Evolutionary conservation across 2,329 filamentous ascomycete genomes (phyloP), one percentile per base, ranked within the genome.

Genomic region (Fusarium pseudonygamai): DNA sequence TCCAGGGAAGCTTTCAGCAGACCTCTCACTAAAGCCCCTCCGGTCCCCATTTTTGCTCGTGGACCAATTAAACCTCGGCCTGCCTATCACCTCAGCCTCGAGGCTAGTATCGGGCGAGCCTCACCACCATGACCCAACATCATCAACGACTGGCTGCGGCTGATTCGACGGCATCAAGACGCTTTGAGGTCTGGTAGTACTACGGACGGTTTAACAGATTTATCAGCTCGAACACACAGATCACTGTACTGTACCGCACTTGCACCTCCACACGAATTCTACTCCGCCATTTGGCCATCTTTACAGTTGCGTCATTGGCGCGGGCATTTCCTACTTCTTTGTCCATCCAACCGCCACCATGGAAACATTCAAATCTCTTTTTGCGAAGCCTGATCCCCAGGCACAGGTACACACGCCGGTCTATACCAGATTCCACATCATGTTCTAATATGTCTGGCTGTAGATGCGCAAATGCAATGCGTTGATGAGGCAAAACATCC

Each of bases 401-500:
- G 93, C 93, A 72, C 96, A 99, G 88, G 96, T 97, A 86, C 75
- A 87, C 76, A 49, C 30, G 40, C 32, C 45, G 26, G 47, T 24
- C 22, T 36, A 24, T 30, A 16, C 26, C 32, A 14, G 4, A 37
- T 49, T 58, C 34, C 34, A 18, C 43, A 47, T 63, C 53, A 37
- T 49, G 40, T 46, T 52, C 32, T 28, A 24, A 58, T 53, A 55
- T 67, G 32, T 62, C 60, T 57, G 47, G 37, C 53, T 39, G 37
- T 78, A 99, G 96, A 92, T 96, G 84, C 92, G 95, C 73, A 98
- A 98, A 91, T 98, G 96, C 84, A 97, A 98, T 83, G 87, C 90
- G 70, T 90, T 98, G 71, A 93, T 99, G 78, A 94, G 96, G 69
- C 86, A 91, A 80, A 98, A 98, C 83, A 93, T 94, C 71, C 95